These are phyloP conservation scores for Penicillium sp. DNA, from an alignment of 2,329 filamentous ascomycete species.

Conservation along the genomic window DNA sequence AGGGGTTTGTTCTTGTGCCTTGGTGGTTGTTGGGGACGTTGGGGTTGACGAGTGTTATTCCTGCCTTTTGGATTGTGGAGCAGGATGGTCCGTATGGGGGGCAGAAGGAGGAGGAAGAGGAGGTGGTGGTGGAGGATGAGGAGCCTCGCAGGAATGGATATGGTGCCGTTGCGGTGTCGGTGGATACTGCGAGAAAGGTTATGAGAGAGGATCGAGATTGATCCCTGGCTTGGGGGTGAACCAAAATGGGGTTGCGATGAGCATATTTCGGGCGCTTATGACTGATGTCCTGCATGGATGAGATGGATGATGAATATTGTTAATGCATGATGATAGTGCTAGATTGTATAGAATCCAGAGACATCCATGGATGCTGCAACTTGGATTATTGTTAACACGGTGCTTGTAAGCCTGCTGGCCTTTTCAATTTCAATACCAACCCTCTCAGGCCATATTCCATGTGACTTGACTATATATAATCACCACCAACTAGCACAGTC, in stretches of 20 bases:
- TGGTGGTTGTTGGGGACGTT: slow-evolving; percentile 77
- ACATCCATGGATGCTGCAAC: not conserved
- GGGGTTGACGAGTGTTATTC: slow-evolving; percentile 66
- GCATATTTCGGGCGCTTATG: not conserved
- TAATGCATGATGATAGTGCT: not conserved
- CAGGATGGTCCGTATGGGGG: slow-evolving; percentile 65
- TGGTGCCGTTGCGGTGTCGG: slow-evolving; percentile 9
- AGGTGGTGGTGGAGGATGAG: slow-evolving; percentile 18
- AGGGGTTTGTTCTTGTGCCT: slow-evolving; percentile 74
- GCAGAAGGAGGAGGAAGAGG: slow-evolving; percentile 30
- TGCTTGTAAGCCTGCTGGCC: not conserved
- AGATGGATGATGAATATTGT: not conserved
- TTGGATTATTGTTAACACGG: not conserved
- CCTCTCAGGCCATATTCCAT: too few relatives aligned
- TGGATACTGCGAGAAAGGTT: not conserved
- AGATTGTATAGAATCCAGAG: not conserved
- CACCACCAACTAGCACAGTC: too few relatives aligned
- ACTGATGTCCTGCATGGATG: not conserved
- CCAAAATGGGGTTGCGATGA: not conserved
- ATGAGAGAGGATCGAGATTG: not conserved
- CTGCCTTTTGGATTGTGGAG: slow-evolving; percentile 73
- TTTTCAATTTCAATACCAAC: too few relatives aligned
- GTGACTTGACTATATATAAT: too few relatives aligned
- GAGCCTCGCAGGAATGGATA: slow-evolving; percentile 7
- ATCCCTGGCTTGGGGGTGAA: not conserved